Evolutionary conservation across 345 rosid genomes (phyloP).

Genomic region (Excoecaria cochinchinensis): DNA sequence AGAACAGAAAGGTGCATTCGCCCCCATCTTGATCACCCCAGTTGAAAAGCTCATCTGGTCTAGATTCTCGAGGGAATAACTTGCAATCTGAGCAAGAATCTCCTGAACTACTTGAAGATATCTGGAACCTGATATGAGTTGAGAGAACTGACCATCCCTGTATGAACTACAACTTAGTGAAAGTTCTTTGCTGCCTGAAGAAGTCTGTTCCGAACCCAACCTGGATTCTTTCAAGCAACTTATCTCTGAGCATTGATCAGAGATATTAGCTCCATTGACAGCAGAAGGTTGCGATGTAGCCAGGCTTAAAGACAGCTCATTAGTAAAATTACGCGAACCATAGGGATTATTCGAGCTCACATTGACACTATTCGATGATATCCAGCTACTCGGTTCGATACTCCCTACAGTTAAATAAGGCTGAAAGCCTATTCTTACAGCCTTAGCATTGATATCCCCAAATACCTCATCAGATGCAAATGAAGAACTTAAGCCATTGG

Average conservation of each 20-base stretch:
- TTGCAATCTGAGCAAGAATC: constrained; percentile 76
- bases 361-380: constrained; percentile 37
- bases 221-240: constrained; percentile 35
- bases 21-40: constrained; percentile 27
- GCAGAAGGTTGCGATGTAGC: constrained; percentile 48
- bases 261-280: constrained; percentile 27
- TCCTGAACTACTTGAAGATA: constrained; percentile 77
- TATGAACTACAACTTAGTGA: constrained; percentile 42
- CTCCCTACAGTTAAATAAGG: constrained; percentile 23
- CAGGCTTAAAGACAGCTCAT: constrained; percentile 79
- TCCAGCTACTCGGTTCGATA: constrained; percentile 43
- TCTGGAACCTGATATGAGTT: constrained; percentile 55
- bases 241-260: constrained; percentile 63
- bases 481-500: constrained; percentile 33
- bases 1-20: constrained; percentile 25
- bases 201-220: constrained; percentile 51
- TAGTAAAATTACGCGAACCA: constrained; percentile 34
- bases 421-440: constrained; percentile 44
- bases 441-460: constrained; percentile 30
- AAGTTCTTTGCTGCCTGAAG: constrained; percentile 54
- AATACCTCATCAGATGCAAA: constrained; percentile 34
- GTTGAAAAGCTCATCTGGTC: constrained; percentile 38
- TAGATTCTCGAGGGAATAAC: constrained; percentile 59
- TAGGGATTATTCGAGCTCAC: constrained; percentile 28
- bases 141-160: constrained; percentile 39